Evolutionary conservation across 2,329 filamentous ascomycete genomes (phyloP).

Genomic region (Didymella lethalis): DNA sequence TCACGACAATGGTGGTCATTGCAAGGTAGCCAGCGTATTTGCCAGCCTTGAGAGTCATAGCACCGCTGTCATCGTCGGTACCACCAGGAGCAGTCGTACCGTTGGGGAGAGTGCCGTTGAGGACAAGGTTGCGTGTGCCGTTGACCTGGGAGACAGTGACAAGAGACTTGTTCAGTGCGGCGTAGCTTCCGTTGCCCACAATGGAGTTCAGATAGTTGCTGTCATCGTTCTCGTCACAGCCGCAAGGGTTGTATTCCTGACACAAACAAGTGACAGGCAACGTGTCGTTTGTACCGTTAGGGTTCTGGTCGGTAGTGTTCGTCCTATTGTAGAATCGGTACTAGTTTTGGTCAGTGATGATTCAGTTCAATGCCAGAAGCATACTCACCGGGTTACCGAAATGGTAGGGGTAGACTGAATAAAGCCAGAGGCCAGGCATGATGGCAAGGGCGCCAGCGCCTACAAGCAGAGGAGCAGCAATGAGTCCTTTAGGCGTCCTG

Average conservation of each 20-base stretch:
- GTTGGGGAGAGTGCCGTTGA: slow-evolving; percentile 80
- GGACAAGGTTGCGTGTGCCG: slow-evolving; percentile 68
- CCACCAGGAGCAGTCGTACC: slow-evolving; percentile 55
- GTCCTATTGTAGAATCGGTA: slow-evolving; percentile 61
- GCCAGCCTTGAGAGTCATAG: slow-evolving; percentile 30
- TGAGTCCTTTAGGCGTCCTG: slow-evolving; percentile 59
- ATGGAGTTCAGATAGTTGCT: slow-evolving; percentile 67
- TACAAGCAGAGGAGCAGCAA: slow-evolving; percentile 59
- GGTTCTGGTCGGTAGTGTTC: slow-evolving; percentile 52
- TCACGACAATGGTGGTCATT: slow-evolving; percentile 50
- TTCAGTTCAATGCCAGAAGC: not conserved
- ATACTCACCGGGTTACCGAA: slow-evolving; percentile 54
- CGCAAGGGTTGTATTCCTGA: slow-evolving; percentile 64
- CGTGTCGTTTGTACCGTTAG: slow-evolving; percentile 30
- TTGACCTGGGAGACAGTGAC: slow-evolving; percentile 70
- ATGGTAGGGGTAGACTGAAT: slow-evolving; percentile 67
- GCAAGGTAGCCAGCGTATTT: slow-evolving; percentile 51
- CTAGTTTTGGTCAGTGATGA: not conserved
- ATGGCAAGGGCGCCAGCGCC: slow-evolving; percentile 59
- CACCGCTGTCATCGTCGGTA: slow-evolving; percentile 36
- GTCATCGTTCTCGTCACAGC: slow-evolving; percentile 73
- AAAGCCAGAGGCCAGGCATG: slow-evolving; percentile 72
- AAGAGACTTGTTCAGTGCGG: slow-evolving; percentile 66
- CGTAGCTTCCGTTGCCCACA: slow-evolving; percentile 64
- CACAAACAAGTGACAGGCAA: slow-evolving; percentile 70